phyloP scores from a whole-genome alignment of 176 grass and related monocot genomes.

The Thalia dealbata region DNA sequence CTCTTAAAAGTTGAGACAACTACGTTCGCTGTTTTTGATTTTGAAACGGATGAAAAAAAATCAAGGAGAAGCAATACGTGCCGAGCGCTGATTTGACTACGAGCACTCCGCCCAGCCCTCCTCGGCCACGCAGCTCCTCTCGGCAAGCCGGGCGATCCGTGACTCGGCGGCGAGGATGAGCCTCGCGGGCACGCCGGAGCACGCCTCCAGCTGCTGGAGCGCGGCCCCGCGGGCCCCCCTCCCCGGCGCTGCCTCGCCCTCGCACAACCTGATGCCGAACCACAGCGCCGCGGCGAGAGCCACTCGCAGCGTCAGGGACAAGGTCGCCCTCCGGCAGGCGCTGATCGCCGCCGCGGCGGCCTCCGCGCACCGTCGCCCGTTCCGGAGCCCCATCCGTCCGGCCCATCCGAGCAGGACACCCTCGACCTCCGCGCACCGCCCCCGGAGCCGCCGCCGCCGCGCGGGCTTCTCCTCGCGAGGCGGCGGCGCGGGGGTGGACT shows the following conservation, averaged over 20 bases:
- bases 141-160: background rate
- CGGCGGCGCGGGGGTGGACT: background rate
- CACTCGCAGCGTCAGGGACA: background rate
- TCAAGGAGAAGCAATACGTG: background rate
- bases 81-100: background rate
- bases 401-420: conserved; percentile 1
- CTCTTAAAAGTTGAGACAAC: too few relatives aligned
- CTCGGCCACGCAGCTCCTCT: background rate
- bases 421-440: background rate
- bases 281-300: conserved; percentile 10
- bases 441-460: background rate
- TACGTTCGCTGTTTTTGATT: too few relatives aligned
- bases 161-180: conserved; percentile 1
- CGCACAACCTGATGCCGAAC: conserved; percentile 5
- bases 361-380: conserved; percentile 3
- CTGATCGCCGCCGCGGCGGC: background rate
- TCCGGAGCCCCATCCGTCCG: conserved; percentile 6
- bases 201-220: conserved; percentile 9
- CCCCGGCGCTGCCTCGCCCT: background rate
- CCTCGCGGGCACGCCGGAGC: conserved; percentile 21
- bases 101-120: conserved; percentile 18
- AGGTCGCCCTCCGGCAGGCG: background rate
- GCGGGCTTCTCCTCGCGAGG: background rate
- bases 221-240: background rate
- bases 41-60: too few relatives aligned